Evolutionary conservation across 768 basidiomycete species (phyloP).

Genomic region (Mycena haematopus): DNA sequence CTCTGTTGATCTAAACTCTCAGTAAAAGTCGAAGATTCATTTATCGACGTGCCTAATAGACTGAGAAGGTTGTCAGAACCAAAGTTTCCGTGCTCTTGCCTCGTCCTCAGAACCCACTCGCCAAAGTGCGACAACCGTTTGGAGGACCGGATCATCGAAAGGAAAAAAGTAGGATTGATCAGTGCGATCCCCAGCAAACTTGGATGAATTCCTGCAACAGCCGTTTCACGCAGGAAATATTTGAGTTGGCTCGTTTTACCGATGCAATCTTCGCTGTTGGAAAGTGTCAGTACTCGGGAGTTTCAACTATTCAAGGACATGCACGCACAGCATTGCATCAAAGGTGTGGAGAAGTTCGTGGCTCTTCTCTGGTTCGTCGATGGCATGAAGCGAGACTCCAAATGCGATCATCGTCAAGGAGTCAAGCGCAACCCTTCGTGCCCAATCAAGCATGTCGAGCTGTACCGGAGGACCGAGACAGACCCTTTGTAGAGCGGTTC

Average conservation of each 20-base stretch:
- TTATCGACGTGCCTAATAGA: not conserved
- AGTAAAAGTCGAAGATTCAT: not conserved
- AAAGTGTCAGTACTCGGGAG: not conserved
- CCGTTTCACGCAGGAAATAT: not conserved
- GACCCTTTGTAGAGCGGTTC: not conserved
- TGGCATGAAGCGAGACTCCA: not conserved
- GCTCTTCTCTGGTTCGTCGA: not conserved
- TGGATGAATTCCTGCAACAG: not conserved
- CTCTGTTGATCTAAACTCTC: not conserved
- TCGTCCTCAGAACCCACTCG: not conserved
- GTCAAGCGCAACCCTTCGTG: not conserved
- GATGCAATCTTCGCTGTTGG: not conserved
- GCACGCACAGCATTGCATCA: not conserved
- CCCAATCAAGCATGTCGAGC: not conserved
- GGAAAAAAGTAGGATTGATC: not conserved
- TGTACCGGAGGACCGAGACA: not conserved
- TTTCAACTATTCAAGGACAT: not conserved
- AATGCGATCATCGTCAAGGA: not conserved
- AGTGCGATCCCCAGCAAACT: not conserved
- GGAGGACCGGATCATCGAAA: not conserved
- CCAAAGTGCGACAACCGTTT: not conserved
- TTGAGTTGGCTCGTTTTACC: not conserved
- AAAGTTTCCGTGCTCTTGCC: not conserved
- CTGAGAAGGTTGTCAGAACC: not conserved
- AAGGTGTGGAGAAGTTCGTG: not conserved